phyloP scores from a whole-genome alignment of 805 yeast species.

The Millerozyma acaciae region DNA sequence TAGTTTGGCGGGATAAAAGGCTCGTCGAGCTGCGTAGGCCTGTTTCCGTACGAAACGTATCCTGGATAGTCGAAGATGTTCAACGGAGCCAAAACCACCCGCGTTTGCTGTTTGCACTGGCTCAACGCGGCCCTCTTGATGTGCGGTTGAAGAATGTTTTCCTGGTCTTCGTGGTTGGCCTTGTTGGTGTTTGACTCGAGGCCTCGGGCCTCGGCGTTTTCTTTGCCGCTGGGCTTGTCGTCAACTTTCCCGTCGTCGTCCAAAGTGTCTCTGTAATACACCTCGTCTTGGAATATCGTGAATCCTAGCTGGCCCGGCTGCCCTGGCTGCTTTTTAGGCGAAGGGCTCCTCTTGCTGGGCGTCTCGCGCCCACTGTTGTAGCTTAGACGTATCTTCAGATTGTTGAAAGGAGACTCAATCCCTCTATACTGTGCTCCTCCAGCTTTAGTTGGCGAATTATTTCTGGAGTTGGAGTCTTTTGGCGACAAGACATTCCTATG shows the following conservation, averaged over 20 bases:
- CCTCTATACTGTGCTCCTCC: neutral
- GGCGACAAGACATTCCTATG: slow-evolving; percentile 21
- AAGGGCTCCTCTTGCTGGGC: neutral
- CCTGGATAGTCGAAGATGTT: slow-evolving; percentile 30
- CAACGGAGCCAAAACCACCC: slow-evolving; percentile 27
- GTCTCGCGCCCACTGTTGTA: neutral
- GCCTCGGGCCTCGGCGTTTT: neutral
- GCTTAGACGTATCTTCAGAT: slow-evolving; percentile 3
- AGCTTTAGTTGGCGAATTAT: slow-evolving; percentile 13
- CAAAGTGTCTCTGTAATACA: neutral
- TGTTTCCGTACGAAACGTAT: slow-evolving; percentile 12
- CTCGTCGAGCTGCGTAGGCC: slow-evolving; percentile 18
- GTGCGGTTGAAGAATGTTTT: slow-evolving; percentile 37
- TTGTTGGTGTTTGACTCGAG: slow-evolving; percentile 12
- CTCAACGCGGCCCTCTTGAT: slow-evolving; percentile 7
- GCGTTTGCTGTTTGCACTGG: slow-evolving; percentile 5
- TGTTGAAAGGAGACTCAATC: slow-evolving; percentile 7
- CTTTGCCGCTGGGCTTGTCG: slow-evolving; percentile 22
- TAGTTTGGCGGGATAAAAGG: slow-evolving; percentile 28
- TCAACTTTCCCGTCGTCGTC: slow-evolving; percentile 1
- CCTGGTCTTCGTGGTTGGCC: slow-evolving; percentile 35
- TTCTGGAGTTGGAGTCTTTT: slow-evolving; percentile 15
- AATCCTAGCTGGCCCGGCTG: slow-evolving; percentile 10
- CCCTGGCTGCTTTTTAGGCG: slow-evolving; percentile 13
- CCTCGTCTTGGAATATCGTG: slow-evolving; percentile 19